Conservation (phyloP, 2,329 filamentous ascomycete genomes). For the Fusarium brachygibbosum region DNA sequence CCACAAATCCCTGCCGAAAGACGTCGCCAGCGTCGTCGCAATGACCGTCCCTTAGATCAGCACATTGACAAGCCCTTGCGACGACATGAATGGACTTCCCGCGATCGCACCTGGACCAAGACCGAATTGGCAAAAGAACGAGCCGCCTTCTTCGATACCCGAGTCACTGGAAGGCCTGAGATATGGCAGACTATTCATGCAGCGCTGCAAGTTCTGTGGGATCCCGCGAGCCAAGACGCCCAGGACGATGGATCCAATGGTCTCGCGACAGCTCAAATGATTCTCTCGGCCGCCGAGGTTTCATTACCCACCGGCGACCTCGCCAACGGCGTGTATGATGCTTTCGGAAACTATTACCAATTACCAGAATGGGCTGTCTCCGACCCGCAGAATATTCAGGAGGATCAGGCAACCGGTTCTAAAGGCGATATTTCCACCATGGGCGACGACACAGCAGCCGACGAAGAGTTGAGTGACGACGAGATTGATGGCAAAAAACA, state of each 20-base stretch:
- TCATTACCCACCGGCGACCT: slow-evolving; percentile 81
- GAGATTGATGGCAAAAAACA: slow-evolving; percentile 60
- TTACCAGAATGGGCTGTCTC: slow-evolving; percentile 77
- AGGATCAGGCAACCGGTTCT: slow-evolving; percentile 51
- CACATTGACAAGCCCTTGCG: slow-evolving; percentile 79
- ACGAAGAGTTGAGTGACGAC: slow-evolving; percentile 57
- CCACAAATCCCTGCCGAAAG: slow-evolving; percentile 45
- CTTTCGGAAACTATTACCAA: slow-evolving; percentile 76
- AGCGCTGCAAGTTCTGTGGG: slow-evolving; percentile 77
- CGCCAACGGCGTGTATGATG: slow-evolving; percentile 79
- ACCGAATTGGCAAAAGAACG: slow-evolving; percentile 77
- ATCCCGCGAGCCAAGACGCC: slow-evolving; percentile 59
- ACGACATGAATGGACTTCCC: slow-evolving; percentile 74
- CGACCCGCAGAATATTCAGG: slow-evolving; percentile 70
- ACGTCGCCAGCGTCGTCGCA: slow-evolving; percentile 53
- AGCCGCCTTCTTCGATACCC: slow-evolving; percentile 89
- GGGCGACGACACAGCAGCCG: slow-evolving; percentile 57
- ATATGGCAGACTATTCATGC: slow-evolving; percentile 83
- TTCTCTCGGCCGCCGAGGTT: slow-evolving; percentile 82
- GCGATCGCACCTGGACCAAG: slow-evolving; percentile 77
- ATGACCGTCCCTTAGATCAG: slow-evolving; percentile 64
- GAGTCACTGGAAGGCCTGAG: slow-evolving; percentile 81
- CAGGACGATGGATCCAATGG: slow-evolving; percentile 57
- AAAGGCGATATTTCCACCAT: slow-evolving; percentile 54
- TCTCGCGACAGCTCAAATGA: slow-evolving; percentile 79